phyloP scores from a whole-genome alignment of 352 stramenopile genomes.

The Peronospora belbahrii region DNA sequence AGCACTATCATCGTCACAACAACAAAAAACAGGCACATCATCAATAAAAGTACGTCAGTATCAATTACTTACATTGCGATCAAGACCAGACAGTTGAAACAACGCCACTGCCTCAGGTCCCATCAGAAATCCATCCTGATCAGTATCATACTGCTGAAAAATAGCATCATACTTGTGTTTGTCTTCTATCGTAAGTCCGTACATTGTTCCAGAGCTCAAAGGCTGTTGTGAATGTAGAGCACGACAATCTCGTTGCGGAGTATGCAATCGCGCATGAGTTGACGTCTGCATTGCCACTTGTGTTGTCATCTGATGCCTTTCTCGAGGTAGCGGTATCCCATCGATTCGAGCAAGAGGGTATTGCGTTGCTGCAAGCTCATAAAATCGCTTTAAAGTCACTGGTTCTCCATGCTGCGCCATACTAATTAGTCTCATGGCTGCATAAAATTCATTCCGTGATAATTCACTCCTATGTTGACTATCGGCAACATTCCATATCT shows the following conservation, averaged over 20 bases:
- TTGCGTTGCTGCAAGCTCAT: conserved; percentile 45
- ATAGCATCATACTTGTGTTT: conserved; percentile 87
- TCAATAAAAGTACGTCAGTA: too few species aligned
- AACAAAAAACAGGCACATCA: not conserved
- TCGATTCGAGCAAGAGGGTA: conserved; percentile 61
- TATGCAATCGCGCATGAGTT: conserved; percentile 1
- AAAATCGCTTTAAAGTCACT: conserved; percentile 59
- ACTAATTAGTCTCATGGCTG: conserved; percentile 79
- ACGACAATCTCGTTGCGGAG: conserved; percentile 11
- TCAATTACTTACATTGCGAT: conserved; percentile 59
- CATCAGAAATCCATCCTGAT: conserved; percentile 88
- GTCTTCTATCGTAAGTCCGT: conserved; percentile 85
- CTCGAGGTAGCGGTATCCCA: conserved; percentile 41
- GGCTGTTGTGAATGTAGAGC: conserved; percentile 7
- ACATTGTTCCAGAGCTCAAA: conserved; percentile 24
- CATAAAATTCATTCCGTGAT: conserved; percentile 77
- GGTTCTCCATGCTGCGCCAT: conserved; percentile 75
- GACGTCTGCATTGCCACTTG: conserved; percentile 1
- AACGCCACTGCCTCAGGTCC: conserved; percentile 85
- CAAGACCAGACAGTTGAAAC: conserved; percentile 91
- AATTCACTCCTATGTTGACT: conserved; percentile 61
- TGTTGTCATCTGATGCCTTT: conserved; percentile 1
- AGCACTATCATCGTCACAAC: not conserved
- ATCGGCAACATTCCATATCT: conserved; percentile 81
- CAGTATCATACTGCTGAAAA: conserved; percentile 89